Conservation (phyloP, 2,329 filamentous ascomycete genomes). For the Scytalidium lignicola region DNA sequence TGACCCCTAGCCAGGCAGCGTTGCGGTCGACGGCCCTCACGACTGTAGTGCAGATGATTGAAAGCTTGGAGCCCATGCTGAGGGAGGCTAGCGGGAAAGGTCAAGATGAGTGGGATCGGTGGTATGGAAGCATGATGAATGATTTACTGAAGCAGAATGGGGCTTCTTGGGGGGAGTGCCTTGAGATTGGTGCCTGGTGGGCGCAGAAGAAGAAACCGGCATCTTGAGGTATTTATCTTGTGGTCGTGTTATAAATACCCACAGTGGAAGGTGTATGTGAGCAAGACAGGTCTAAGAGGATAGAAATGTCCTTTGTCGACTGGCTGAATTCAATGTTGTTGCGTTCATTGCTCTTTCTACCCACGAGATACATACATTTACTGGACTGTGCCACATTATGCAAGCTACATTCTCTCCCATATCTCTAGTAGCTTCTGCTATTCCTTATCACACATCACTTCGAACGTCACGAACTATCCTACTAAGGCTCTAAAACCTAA, state of each 20-base stretch:
- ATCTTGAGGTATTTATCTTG: conserved; percentile 9
- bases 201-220: conserved; percentile 73
- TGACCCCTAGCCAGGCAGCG: conserved; percentile 60
- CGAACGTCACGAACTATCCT: too few relatives aligned
- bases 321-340: not conserved
- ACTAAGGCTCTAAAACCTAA: too few relatives aligned
- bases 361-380: not conserved
- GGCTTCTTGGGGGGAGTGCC: conserved; percentile 76
- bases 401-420: not conserved
- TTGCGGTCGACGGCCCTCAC: conserved; percentile 74
- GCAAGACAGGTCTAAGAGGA: too few relatives aligned
- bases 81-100: conserved; percentile 80
- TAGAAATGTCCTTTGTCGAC: not conserved
- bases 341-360: not conserved
- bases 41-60: conserved; percentile 77
- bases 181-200: conserved; percentile 83
- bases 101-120: conserved; percentile 86
- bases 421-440: not conserved
- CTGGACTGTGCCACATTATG: not conserved
- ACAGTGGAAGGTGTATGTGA: too few relatives aligned
- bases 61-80: conserved; percentile 77
- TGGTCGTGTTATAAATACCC: not conserved
- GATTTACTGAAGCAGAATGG: conserved; percentile 76
- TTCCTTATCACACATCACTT: not conserved
- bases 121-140: conserved; percentile 82